Percentiles rank a stretch among this genome's conserved stretches.
These are phyloP conservation scores for Sungouiozyma ichnusensis DNA, from an alignment of 805 yeast species.

Conservation along the genomic window DNA sequence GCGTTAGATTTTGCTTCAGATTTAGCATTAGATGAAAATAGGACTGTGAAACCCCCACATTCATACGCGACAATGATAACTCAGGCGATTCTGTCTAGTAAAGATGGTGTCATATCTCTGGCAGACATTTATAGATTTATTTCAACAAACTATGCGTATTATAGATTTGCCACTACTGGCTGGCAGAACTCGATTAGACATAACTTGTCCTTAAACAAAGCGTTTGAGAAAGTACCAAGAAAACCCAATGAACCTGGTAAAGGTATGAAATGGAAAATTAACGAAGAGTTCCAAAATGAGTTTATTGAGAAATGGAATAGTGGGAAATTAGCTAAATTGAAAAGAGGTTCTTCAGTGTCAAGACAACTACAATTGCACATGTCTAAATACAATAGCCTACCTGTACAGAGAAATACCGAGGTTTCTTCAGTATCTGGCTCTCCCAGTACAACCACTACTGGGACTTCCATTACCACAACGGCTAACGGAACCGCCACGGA, in stretches of 20 bases:
- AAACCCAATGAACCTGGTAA: conserved; percentile 95
- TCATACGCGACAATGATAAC: conserved; percentile 98
- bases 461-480: conserved; percentile 3
- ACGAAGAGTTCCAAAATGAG: conserved; percentile 74
- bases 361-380: conserved; percentile 70
- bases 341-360: conserved; percentile 74
- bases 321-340: conserved; percentile 62
- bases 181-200: conserved; percentile 99
- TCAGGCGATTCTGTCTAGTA: conserved; percentile 83
- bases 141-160: conserved; percentile 76
- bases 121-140: conserved; percentile 93
- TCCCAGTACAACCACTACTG: conserved; percentile 4
- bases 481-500: conserved; percentile 6
- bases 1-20: conserved; percentile 34
- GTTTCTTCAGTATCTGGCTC: conserved; percentile 5
- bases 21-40: conserved; percentile 80
- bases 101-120: conserved; percentile 78
- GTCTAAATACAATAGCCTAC: conserved; percentile 35
- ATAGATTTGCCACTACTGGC: conserved; percentile 84
- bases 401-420: conserved; percentile 23
- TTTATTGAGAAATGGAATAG: conserved; percentile 69
- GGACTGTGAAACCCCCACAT: conserved; percentile 88
- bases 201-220: conserved; percentile 86
- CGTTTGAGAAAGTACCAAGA: conserved; percentile 95
- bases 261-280: conserved; percentile 98